phyloP scores from a whole-genome alignment of 768 basidiomycete species.

The Leccinum sublutescens region DNA sequence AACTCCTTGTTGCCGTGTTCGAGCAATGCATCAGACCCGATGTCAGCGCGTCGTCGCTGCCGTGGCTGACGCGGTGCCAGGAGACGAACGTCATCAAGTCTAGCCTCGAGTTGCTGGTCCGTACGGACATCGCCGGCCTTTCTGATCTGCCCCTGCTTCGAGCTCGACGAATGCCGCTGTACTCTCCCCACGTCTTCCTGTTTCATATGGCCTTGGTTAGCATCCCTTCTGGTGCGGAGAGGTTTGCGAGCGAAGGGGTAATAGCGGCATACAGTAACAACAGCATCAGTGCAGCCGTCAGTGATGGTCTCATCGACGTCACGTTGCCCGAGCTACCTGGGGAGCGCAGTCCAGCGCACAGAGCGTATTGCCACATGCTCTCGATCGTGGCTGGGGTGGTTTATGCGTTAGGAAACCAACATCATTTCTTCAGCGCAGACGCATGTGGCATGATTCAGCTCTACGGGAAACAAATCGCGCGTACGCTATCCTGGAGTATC shows the following conservation, averaged over 20 bases:
- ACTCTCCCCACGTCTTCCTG: slow-evolving; percentile 74
- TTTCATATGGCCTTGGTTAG: slow-evolving; percentile 86
- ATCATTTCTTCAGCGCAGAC: slow-evolving; percentile 81
- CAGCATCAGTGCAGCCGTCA: slow-evolving; percentile 71
- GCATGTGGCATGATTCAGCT: slow-evolving; percentile 84
- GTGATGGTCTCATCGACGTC: slow-evolving; percentile 69
- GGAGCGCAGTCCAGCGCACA: slow-evolving; percentile 77
- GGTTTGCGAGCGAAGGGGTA: slow-evolving; percentile 81
- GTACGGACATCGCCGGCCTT: slow-evolving; percentile 66
- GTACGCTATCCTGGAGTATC: slow-evolving; percentile 79
- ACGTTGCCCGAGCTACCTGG: slow-evolving; percentile 66
- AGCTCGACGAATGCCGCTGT: slow-evolving; percentile 62
- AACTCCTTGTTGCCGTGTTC: slow-evolving; percentile 78
- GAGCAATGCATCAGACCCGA: slow-evolving; percentile 73
- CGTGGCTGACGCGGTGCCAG: slow-evolving; percentile 80
- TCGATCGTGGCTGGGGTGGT: slow-evolving; percentile 74
- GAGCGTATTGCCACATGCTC: slow-evolving; percentile 82
- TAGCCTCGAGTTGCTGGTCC: slow-evolving; percentile 71
- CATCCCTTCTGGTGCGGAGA: slow-evolving; percentile 74
- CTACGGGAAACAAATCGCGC: slow-evolving; percentile 76
- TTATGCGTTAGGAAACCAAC: slow-evolving; percentile 57
- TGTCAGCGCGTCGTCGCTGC: slow-evolving; percentile 61
- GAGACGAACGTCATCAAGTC: slow-evolving; percentile 75
- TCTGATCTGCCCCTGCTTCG: slow-evolving; percentile 65
- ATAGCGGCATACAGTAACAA: slow-evolving; percentile 83